A percentile compares a stretch with the other conserved stretches of the same genome.
These are phyloP conservation scores for Neonectria magnoliae DNA, from an alignment of 2,329 filamentous ascomycete genomes.

Conservation along the genomic window DNA sequence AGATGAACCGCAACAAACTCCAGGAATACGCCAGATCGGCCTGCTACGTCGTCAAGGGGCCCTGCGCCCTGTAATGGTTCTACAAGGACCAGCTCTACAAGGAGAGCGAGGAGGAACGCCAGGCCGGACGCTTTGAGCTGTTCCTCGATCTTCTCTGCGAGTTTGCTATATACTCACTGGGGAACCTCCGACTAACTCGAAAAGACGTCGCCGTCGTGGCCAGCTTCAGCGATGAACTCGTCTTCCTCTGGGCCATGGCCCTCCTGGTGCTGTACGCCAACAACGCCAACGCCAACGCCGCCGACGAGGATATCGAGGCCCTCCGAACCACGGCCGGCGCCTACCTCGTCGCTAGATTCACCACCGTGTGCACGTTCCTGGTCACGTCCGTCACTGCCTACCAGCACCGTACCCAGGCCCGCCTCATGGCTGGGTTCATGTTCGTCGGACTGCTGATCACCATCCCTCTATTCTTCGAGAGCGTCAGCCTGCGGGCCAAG, in stretches of 20 bases:
- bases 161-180: constrained; percentile 9
- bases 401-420: constrained; percentile 57
- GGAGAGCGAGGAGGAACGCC: constrained; percentile 55
- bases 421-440: constrained; percentile 55
- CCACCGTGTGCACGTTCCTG: constrained; percentile 52
- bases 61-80: constrained; percentile 57
- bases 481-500: constrained; percentile 52
- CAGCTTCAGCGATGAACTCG: constrained; percentile 59
- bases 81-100: constrained; percentile 54
- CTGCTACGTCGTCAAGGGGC: constrained; percentile 50
- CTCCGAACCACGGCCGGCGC: constrained; percentile 58
- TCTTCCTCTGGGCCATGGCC: constrained; percentile 63
- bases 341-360: constrained; percentile 57
- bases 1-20: constrained; percentile 52
- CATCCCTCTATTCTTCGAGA: constrained; percentile 56
- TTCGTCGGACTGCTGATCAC: constrained; percentile 52
- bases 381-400: constrained; percentile 57
- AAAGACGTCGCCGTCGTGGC: constrained; percentile 59
- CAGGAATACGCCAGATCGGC: constrained; percentile 44
- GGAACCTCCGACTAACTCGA: constrained; percentile 3
- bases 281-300: constrained; percentile 58
- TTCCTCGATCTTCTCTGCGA: constrained; percentile 60
- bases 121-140: constrained; percentile 59
- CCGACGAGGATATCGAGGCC: constrained; percentile 54
- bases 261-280: constrained; percentile 59